Conservation (phyloP, 2,329 filamentous ascomycete genomes). For the Calonectria montana region DNA sequence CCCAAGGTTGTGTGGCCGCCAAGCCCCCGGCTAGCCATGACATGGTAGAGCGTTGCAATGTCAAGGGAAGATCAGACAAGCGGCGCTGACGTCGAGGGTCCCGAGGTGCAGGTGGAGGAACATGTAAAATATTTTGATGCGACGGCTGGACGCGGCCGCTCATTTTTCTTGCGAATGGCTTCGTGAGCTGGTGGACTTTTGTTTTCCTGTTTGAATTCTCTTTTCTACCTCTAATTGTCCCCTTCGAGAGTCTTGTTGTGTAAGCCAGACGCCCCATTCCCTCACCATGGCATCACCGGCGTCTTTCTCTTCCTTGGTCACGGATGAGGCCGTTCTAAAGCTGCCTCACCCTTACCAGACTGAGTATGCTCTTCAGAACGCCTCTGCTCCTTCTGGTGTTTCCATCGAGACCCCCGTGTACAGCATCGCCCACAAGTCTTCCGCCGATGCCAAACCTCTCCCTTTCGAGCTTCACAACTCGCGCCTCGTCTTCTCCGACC, state of each 20-base stretch:
- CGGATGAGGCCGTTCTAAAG: slow-evolving; percentile 56
- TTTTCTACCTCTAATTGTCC: slow-evolving; percentile 1
- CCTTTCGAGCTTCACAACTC: slow-evolving; percentile 48
- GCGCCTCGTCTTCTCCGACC: slow-evolving; percentile 58
- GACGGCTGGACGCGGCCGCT: background rate
- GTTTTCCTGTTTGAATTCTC: background rate
- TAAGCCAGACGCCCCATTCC: background rate
- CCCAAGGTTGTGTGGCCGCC: background rate
- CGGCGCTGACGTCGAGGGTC: slow-evolving; percentile 13
- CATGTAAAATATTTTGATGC: slow-evolving; percentile 6
- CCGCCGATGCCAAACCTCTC: slow-evolving; percentile 40
- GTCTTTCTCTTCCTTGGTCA: slow-evolving; percentile 36
- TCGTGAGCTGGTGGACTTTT: slow-evolving; percentile 17
- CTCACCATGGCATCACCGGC: slow-evolving; percentile 32
- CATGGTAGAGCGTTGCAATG: slow-evolving; percentile 2
- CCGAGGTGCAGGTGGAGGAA: slow-evolving; percentile 8
- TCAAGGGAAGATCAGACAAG: background rate
- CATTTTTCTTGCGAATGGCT: slow-evolving; percentile 35
- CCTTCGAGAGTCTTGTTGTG: background rate
- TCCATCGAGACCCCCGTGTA: slow-evolving; percentile 43
- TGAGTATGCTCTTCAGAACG: slow-evolving; percentile 55
- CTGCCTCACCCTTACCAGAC: slow-evolving; percentile 63
- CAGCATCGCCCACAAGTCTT: slow-evolving; percentile 48
- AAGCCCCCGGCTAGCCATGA: slow-evolving; percentile 14
- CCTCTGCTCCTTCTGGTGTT: slow-evolving; percentile 33